These are phyloP conservation scores for Leucaena leucocephala DNA, from an alignment of 306 rosid species.

Conservation along the genomic window DNA sequence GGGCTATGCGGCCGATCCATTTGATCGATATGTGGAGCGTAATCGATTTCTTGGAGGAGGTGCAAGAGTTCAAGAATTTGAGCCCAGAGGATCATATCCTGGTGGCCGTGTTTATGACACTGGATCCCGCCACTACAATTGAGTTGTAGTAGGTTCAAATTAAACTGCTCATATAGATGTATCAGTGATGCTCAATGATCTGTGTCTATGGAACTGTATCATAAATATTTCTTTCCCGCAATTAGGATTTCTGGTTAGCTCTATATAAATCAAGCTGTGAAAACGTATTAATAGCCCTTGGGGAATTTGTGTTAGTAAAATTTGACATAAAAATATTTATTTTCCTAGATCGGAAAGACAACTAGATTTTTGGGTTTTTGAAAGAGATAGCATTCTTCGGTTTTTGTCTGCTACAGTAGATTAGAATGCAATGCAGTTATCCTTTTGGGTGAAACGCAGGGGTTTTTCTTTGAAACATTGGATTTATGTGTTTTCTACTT, in stretches of 20 bases:
- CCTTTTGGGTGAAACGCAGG: background rate
- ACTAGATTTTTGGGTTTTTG: too few relatives aligned
- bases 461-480: background rate
- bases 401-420: too few relatives aligned
- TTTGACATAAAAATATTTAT: background rate
- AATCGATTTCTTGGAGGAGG: slow-evolving; percentile 87
- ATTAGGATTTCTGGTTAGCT: slow-evolving; percentile 12
- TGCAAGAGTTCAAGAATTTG: slow-evolving; percentile 62
- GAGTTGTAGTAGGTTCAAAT: slow-evolving; percentile 32
- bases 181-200: background rate
- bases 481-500: background rate
- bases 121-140: slow-evolving; percentile 73
- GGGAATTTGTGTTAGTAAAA: background rate
- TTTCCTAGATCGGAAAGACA: background rate
- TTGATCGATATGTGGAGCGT: slow-evolving; percentile 70
- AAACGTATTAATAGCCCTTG: background rate
- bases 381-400: too few relatives aligned
- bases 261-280: slow-evolving; percentile 18
- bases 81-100: slow-evolving; percentile 68
- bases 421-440: too few relatives aligned
- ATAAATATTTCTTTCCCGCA: background rate
- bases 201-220: slow-evolving; percentile 9
- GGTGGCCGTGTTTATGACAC: slow-evolving; percentile 89
- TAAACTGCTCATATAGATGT: slow-evolving; percentile 29
- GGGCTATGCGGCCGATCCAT: slow-evolving; percentile 58